Evolutionary conservation across 2,329 filamentous ascomycete species (phyloP), one percentile per base, ranked within the genome.

Genomic region (Cladophialophora exuberans): DNA sequence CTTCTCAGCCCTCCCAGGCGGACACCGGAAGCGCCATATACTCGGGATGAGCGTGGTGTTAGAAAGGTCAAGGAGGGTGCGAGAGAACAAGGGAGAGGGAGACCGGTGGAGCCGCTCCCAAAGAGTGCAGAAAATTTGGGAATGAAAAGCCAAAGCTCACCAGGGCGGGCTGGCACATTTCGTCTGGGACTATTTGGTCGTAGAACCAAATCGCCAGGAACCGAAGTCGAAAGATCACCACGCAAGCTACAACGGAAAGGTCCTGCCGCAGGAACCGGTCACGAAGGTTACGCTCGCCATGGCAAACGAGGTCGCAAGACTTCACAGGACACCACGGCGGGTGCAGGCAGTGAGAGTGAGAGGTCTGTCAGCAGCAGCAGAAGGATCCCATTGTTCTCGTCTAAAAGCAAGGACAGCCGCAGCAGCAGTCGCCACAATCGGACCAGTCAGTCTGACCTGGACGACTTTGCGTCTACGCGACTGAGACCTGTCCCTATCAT

Each of bases 241-340:
- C n/a, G 84, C 81, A 67, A 78, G 80, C 31, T 84, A 86, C 6
- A 84, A 80, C 82, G 88, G 23, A 93, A 90, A 70, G 92, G 93
- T 0, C 93, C 93, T 18, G 84, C 82, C 13, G 93, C 93, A 35
- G 93, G 93, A n/a, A 97, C 93, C 31, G 93, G 93, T 0, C 91
- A 97, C 66, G 93, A 97, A 73, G 76, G 75, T 23, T 80, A 81
- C 61, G 76, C 76, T 10, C 79, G 70, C 61, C 76, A 79, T 64
- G 69, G 69, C 3, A 70, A 72, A 52, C 69, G 76, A 36, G 76
- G 75, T 39, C 70, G 76, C 48, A 76, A 73, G 56, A 49, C 68
- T 46, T 78, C 75, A 49, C 64, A 70, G 43, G 68, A 72, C 52
- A 75, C 69, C 60, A 36, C 36, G 25, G 51, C 57, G 23, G 56